Evolutionary conservation across 2,329 filamentous ascomycete species (phyloP), one percentile per base, ranked within the genome.

Genomic region (Cytospora chrysosperma): DNA sequence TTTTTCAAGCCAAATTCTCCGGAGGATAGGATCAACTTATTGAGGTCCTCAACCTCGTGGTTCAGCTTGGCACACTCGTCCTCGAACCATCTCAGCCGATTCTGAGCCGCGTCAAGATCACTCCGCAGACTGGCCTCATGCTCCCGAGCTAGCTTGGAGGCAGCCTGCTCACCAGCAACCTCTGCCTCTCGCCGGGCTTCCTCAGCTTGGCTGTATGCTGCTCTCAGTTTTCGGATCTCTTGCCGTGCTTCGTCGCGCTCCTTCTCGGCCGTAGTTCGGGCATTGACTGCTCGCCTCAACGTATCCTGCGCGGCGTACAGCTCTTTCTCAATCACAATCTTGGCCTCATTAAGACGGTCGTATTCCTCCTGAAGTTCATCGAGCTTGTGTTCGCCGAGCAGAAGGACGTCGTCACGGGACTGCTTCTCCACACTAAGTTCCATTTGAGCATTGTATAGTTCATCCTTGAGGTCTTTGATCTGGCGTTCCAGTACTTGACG

Each of bases 251-350:
- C 92, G 71, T 96, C 95, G 3, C 93, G 90, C 71, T 96, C 92
- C 68, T 89, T 87, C 73, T 99, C 94, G 0, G 92, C 92, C 6
- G 87, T 85, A 6, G 88, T 83, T 34, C 92, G 87, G 54, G 91
- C 89, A 74, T 97, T 93, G 68, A 90, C 92, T 13, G 93, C 91
- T 61, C 94, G 87, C 43, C 95, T 88, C 53, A 97, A 84, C 13
- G 91, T 90, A 72, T 99, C 94, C 75, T 97, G 93, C 72, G 98
- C 94, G 6, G 91, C 89, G 73, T 98, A 98, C 74, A 99, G 88
- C 76, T 98, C 94, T 75, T 97, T 98, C 76, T 99, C 94, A 67
- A 99, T 97, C 54, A 88, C 96, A 70, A 97, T 97, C 76, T 99
- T 99, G 30, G 92, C 89, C 67, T 97, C 93, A 70, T 97, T 97